Evolutionary conservation across 1,284 basidiomycete species (phyloP).

Genomic region (Meripilus lineatus): DNA sequence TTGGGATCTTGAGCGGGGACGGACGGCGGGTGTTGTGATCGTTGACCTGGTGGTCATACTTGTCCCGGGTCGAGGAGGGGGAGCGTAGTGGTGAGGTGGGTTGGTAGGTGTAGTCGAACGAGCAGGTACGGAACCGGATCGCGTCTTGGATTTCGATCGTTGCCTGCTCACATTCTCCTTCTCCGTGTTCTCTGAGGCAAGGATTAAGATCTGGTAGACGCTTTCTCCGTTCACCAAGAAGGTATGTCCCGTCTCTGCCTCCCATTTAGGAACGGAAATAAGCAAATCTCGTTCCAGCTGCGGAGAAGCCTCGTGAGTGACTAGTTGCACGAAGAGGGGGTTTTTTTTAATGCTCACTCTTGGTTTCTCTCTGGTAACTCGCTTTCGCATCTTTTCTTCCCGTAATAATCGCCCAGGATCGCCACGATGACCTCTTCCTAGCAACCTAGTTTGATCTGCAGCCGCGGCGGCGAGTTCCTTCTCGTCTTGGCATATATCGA

Average conservation of each 20-base stretch:
- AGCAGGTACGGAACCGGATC: conserved; percentile 49
- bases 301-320: conserved; percentile 7
- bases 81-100: conserved; percentile 31
- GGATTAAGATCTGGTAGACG: conserved; percentile 74
- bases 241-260: conserved; percentile 67
- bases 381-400: conserved; percentile 97
- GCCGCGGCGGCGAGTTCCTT: conserved; percentile 83
- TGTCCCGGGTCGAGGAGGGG: conserved; percentile 20
- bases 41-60: conserved; percentile 25
- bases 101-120: conserved; percentile 57
- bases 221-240: conserved; percentile 88
- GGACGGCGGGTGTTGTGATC: conserved; percentile 54
- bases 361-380: conserved; percentile 93
- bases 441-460: conserved; percentile 70
- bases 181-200: conserved; percentile 72
- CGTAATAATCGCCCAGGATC: conserved; percentile 77
- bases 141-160: conserved; percentile 19
- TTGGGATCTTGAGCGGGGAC: conserved; percentile 41
- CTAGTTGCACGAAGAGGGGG: conserved; percentile 1
- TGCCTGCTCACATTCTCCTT: conserved; percentile 27
- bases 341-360: conserved; percentile 50
- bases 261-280: conserved; percentile 81
- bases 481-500: conserved; percentile 87
- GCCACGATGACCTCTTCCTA: conserved; percentile 74
- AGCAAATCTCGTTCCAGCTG: conserved; percentile 90